Conservation (phyloP, 805 yeast species). For the Monosporozyma yasuniensis region DNA sequence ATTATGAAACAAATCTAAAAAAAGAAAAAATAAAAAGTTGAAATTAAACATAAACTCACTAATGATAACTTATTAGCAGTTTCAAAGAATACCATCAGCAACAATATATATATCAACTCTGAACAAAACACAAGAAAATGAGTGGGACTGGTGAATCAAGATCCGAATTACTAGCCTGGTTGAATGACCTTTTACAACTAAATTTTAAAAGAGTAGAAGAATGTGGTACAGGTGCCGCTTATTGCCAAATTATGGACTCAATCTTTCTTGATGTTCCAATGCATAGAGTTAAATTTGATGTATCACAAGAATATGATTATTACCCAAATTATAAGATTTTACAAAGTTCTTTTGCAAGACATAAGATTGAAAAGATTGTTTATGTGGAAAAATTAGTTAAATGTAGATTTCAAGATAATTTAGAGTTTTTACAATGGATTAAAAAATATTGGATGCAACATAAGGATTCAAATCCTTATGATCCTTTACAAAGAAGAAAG, state of each 20-base stretch:
- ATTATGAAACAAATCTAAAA: neutral
- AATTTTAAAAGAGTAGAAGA: conserved; percentile 75
- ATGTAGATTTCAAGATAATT: conserved; percentile 87
- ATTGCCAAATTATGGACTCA: conserved; percentile 85
- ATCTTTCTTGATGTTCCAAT: conserved; percentile 78
- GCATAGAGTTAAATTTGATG: conserved; percentile 64
- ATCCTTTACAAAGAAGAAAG: conserved; percentile 53
- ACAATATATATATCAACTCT: no score
- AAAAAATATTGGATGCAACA: conserved; percentile 73
- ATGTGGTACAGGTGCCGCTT: conserved; percentile 93
- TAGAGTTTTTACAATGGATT: conserved; percentile 91
- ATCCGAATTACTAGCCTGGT: conserved; percentile 76
- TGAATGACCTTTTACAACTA: conserved; percentile 60
- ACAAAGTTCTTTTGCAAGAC: conserved; percentile 69
- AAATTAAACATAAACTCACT: neutral
- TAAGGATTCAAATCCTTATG: conserved; percentile 61
- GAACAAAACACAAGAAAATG: no score
- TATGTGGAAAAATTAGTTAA: conserved; percentile 77
- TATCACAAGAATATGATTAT: conserved; percentile 65
- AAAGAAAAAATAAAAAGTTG: neutral
- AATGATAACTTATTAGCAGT: neutral
- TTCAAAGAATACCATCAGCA: no score
- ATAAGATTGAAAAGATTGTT: conserved; percentile 60
- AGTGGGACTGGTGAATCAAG: conserved; percentile 61
- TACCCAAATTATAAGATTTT: conserved; percentile 75